A percentile compares a stretch with the other conserved stretches of the same genome.
phyloP scores from a whole-genome alignment of 139 green algal species.

The Chlorella ohadii region DNA sequence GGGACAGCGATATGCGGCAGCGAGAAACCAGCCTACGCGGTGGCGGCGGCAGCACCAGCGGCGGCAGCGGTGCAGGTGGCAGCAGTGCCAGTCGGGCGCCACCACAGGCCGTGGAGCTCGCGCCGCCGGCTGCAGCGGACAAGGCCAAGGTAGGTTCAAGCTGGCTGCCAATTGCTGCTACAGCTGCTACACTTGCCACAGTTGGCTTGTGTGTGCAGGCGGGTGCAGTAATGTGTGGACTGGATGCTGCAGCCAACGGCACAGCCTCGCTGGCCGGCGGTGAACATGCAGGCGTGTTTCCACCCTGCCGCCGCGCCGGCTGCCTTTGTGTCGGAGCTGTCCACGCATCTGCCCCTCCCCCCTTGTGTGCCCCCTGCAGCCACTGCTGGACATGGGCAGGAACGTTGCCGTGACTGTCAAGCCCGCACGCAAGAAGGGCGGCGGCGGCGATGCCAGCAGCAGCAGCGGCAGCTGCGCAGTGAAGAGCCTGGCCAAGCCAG shows the following conservation, averaged over 20 bases:
- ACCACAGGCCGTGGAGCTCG: constrained; percentile 3
- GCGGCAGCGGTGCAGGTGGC: not conserved
- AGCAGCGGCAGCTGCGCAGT: not conserved
- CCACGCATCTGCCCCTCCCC: too few species aligned
- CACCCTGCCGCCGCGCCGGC: too few species aligned
- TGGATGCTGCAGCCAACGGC: too few species aligned
- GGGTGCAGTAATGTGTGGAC: too few species aligned
- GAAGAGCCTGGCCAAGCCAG: constrained; percentile 46
- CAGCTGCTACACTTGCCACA: too few species aligned
- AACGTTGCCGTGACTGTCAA: constrained; percentile 28
- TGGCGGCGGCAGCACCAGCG: not conserved
- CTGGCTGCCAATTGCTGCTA: too few species aligned
- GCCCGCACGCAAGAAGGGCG: not conserved
- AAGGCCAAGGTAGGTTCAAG: not conserved
- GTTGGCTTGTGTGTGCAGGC: too few species aligned
- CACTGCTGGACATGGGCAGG: constrained; percentile 22
- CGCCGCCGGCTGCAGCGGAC: not conserved
- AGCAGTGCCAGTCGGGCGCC: not conserved
- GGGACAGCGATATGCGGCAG: not conserved
- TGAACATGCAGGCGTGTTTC: too few species aligned
- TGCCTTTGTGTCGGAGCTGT: too few species aligned
- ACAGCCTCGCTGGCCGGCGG: too few species aligned
- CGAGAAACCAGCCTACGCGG: not conserved
- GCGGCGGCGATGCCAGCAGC: not conserved
- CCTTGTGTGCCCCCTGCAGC: too few species aligned